Conservation (phyloP, 1,284 basidiomycete species). For the Sanguinoderma infundibulare region DNA sequence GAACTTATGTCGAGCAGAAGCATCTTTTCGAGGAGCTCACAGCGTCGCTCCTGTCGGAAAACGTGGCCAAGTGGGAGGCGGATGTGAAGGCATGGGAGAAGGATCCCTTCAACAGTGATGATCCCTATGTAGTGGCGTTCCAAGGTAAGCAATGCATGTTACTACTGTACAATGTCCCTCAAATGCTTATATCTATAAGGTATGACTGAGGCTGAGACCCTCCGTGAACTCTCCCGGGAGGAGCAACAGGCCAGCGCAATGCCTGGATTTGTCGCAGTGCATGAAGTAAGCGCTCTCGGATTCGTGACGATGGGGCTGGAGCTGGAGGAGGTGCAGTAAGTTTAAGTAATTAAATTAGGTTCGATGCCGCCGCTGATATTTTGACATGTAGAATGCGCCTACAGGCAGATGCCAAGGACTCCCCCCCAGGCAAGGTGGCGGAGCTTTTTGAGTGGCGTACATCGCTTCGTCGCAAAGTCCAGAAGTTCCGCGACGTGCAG, state of each 20-base stretch:
- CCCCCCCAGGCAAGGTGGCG: neutral
- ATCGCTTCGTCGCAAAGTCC: neutral
- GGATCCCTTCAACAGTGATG: constrained; percentile 1
- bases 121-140: constrained; percentile 6
- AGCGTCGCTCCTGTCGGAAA: neutral
- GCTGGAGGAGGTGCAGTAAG: constrained; percentile 18
- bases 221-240: neutral
- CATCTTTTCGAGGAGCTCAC: neutral
- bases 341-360: neutral
- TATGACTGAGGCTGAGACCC: constrained; percentile 5
- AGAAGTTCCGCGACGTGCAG: constrained; percentile 10
- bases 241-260: neutral
- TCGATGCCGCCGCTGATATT: neutral
- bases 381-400: neutral
- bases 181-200: neutral
- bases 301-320: constrained; percentile 19
- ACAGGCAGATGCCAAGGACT: neutral
- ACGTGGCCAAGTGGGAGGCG: constrained; percentile 2
- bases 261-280: neutral
- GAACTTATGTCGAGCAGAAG: neutral
- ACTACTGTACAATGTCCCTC: neutral
- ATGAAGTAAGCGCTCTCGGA: constrained; percentile 3
- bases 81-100: constrained; percentile 10
- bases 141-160: constrained; percentile 1
- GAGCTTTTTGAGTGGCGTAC: constrained; percentile 6